Base-by-base conservation (phyloP, 129 eudicot species). In the Tagetes patula region DNA sequence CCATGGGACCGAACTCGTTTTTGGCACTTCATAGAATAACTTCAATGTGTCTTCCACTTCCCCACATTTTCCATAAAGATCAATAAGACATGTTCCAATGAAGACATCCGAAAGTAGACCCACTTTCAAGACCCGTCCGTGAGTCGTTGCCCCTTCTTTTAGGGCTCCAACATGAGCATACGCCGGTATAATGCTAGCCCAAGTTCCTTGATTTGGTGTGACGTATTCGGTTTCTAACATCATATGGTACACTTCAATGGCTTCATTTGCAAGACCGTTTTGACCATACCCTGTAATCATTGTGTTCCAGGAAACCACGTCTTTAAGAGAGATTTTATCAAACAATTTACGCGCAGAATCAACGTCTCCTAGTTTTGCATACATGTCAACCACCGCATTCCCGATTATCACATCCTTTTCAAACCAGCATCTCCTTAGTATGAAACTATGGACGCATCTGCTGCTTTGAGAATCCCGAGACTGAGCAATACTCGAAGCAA, bases 1-100 rank as follows among this genome's bases (percentile, higher is more conserved):
- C 98, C 98, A 92, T 6, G 95, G 85, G 70, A 89, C 87, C 14
- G 91, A 77, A 61, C 77, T 89, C 33, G 56, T 82, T 71, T 84
- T 83, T 0, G 89, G 84, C 41, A 87, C 71, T 78, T 89, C 85
- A 47, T 77, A 39, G 49, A 92, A 92, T 69, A 92, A 70, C n/a
- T 67, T 73, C 87, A 89, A 74, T 13, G 98, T 94, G 14, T 85
- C 90, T 77, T 86, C 77, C 42, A 89, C 67, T 78, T 82, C 74
- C 27, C 96, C 98, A 82, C 98, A 92, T 82, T 92, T 92, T 69
- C 98, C 98, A 61, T 89, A 92, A 62, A 92, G 80, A 71, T 92
- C 98, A 14, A 92, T 64, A 14, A 92, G 85, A 65, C 94, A 83
- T 56, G 96, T 92, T 58, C 83, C 91, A 11, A 92, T 85, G 65